Evolutionary conservation across 306 rosid species (phyloP).

Genomic region (Begonia loranthoides): DNA sequence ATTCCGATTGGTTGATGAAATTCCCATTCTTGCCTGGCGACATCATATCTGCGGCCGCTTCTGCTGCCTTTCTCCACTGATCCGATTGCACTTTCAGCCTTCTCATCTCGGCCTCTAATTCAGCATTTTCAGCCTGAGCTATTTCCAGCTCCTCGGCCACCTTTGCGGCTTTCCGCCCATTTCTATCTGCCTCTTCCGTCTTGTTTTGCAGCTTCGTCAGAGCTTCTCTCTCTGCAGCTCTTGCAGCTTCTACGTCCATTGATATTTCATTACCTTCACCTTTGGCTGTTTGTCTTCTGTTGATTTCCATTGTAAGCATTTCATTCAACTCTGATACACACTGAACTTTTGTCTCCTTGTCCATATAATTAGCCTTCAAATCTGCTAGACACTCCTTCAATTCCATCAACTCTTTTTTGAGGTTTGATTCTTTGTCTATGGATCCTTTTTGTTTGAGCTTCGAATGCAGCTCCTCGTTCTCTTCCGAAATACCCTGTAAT

Average conservation of each 20-base stretch:
- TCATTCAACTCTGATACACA: constrained; percentile 69
- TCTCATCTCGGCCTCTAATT: constrained; percentile 75
- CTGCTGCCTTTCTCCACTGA: constrained; percentile 99
- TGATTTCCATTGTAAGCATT: constrained; percentile 43
- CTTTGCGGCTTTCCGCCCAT: constrained; percentile 20
- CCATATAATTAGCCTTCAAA: constrained; percentile 58
- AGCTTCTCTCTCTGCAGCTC: constrained; percentile 46
- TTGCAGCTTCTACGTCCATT: constrained; percentile 39
- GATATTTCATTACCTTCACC: constrained; percentile 25
- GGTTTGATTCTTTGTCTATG: constrained; percentile 31
- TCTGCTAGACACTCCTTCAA: constrained; percentile 37
- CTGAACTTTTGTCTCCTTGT: constrained; percentile 73
- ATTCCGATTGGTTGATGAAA: constrained; percentile 58
- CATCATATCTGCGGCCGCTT: constrained; percentile 91
- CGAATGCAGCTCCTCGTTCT: constrained; percentile 54
- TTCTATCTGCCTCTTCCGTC: constrained; percentile 65
- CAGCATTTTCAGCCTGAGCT: constrained; percentile 53
- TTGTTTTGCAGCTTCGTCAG: constrained; percentile 46
- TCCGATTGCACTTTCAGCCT: constrained; percentile 81
- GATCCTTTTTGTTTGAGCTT: constrained; percentile 35
- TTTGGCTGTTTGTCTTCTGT: constrained; percentile 19
- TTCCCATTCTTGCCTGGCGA: constrained; percentile 70
- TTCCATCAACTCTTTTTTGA: constrained; percentile 37
- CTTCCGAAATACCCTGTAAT: constrained; percentile 71
- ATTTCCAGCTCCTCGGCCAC: constrained; percentile 21